Base-by-base conservation (phyloP, 768 basidiomycete genomes). In the Mrakia blollopis region DNA sequence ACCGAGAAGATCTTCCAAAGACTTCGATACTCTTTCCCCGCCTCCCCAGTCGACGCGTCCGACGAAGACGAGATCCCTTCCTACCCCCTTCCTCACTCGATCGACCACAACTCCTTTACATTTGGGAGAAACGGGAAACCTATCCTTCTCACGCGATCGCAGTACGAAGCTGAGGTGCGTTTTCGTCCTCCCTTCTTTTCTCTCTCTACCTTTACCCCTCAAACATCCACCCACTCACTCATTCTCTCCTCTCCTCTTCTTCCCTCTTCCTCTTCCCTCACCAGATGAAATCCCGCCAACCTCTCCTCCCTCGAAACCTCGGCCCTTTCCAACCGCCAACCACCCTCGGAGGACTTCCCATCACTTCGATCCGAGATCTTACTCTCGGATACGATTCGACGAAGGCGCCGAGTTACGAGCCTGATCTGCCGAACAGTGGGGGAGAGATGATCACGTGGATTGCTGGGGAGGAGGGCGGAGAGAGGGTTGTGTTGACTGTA, bases 351-450 rank as follows among this genome's bases (percentile, higher is more conserved):
- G 88, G 87, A 10, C 84, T 92, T 57, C 82, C 82, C 0, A 85
- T 94, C 62, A 87, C 86, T 0, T 86, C 88, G 69, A 85, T 94
- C 21, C 84, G 91, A 13, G 94, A 95, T 81, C 82, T 94, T 60
- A 94, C 93, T 2, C 84, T 85, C 30, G 73, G 73, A 18, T 65
- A 65, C 41, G 73, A 74, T n/a, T 74, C 73, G 39, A 32, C 61
- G 14, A 74, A 57, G 23, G 18, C 60, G 2, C 63, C 73, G 3
- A 16, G 41, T 18, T 67, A 57, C 73, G 30, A 44, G 47, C 73
- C 73, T 23, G 28, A 39, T 28, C 41, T 74, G 11, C 73, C 73
- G 0, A 50, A 63, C 21, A 74, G 73, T 37, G 73, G 63, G 1
- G 73, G 73, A 23, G 73, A 74, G 47, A 74, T 74, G 73, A 74